Evolutionary conservation across 352 stramenopile genomes (phyloP).

Genomic region (Phytopythium vexans): DNA sequence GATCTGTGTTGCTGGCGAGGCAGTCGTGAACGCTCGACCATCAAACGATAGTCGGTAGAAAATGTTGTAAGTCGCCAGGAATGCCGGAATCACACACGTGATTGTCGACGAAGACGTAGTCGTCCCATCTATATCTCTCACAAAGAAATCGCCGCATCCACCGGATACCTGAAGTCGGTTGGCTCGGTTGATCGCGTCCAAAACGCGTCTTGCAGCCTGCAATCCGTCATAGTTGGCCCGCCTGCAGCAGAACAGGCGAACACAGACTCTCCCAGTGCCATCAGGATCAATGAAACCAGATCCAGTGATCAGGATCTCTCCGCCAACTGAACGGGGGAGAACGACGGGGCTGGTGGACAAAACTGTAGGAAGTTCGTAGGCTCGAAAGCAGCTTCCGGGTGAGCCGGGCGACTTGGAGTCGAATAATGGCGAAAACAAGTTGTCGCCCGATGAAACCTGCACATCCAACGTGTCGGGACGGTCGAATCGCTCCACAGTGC

Average conservation of each 20-base stretch:
- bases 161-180: slow-evolving; percentile 17
- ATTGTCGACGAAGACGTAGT: slow-evolving; percentile 40
- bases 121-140: slow-evolving; percentile 33
- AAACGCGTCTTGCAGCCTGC: slow-evolving; percentile 23
- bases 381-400: slow-evolving; percentile 23
- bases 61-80: slow-evolving; percentile 55
- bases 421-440: slow-evolving; percentile 18
- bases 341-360: slow-evolving; percentile 38
- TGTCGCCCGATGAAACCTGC: slow-evolving; percentile 63
- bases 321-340: slow-evolving; percentile 51
- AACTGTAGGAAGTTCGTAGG: slow-evolving; percentile 46
- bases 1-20: slow-evolving; percentile 24
- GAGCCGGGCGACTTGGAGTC: slow-evolving; percentile 16
- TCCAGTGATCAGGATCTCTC: slow-evolving; percentile 43
- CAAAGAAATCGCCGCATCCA: slow-evolving; percentile 31
- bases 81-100: slow-evolving; percentile 35
- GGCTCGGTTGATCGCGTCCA: slow-evolving; percentile 31
- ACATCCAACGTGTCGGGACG: slow-evolving; percentile 37
- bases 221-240: slow-evolving; percentile 20
- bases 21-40: slow-evolving; percentile 37
- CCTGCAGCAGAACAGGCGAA: slow-evolving; percentile 50
- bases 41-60: slow-evolving; percentile 66
- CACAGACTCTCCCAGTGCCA: slow-evolving; percentile 17
- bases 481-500: slow-evolving; percentile 21
- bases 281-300: slow-evolving; percentile 39